Percentiles rank a stretch among this genome's conserved stretches.
Conservation (phyloP, 106 monocot genomes). For the Dendrobium huoshanense region DNA sequence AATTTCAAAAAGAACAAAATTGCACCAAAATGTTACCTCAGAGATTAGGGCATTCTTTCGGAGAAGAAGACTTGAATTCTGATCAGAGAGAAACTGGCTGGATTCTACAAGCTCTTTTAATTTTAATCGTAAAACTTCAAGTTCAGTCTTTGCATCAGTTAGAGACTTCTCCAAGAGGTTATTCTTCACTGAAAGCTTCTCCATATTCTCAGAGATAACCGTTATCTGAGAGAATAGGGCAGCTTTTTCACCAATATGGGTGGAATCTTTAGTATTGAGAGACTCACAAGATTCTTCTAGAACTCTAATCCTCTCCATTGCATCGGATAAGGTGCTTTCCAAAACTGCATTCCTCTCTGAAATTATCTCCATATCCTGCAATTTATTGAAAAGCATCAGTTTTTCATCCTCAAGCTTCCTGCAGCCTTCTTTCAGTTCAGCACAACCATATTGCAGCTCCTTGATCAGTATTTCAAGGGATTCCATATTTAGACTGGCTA, state of each 20-base stretch:
- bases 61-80: conserved; percentile 25
- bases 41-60: conserved; percentile 25
- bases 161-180: conserved; percentile 25
- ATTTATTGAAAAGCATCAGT: conserved; percentile 15
- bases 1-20: not conserved
- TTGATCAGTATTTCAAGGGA: conserved; percentile 35
- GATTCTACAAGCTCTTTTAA: conserved; percentile 22
- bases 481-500: conserved; percentile 28
- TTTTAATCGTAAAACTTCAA: conserved; percentile 17
- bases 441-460: conserved; percentile 30
- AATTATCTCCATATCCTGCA: conserved; percentile 15
- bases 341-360: conserved; percentile 22
- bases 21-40: conserved; percentile 16
- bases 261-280: conserved; percentile 5
- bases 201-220: conserved; percentile 17
- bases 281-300: conserved; percentile 19
- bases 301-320: conserved; percentile 20
- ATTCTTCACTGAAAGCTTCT: conserved; percentile 26
- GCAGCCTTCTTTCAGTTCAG: conserved; percentile 32
- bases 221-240: conserved; percentile 19
- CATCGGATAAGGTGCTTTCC: conserved; percentile 26
- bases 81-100: conserved; percentile 13
- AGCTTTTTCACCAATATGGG: conserved; percentile 25
- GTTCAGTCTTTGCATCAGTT: conserved; percentile 21
- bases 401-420: conserved; percentile 37